Evolutionary conservation across 208 protist species (phyloP).

Genomic region (Acanthamoeba sp.): DNA sequence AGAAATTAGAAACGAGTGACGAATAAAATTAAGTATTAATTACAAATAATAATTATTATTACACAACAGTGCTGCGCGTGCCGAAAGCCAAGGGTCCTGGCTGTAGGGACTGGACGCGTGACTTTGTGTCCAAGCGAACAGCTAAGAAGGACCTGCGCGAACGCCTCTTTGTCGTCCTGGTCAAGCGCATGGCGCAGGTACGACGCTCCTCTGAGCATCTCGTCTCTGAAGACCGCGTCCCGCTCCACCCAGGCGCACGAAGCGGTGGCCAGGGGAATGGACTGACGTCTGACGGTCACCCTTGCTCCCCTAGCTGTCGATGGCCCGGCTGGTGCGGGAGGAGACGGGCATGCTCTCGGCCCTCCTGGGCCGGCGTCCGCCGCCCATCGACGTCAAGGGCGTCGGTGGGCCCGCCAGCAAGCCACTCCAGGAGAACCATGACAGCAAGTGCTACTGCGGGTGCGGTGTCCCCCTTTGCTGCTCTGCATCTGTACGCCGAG

Average conservation of each 20-base stretch:
- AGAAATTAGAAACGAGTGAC: no score
- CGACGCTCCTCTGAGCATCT: neutral
- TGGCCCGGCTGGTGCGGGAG: slow-evolving; percentile 14
- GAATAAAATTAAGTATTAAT: no score
- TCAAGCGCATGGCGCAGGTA: slow-evolving; percentile 64
- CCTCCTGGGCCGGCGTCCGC: neutral
- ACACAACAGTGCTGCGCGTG: neutral
- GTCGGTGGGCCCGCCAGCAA: slow-evolving; percentile 7
- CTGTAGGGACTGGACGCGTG: slow-evolving; percentile 6
- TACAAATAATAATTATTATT: no score
- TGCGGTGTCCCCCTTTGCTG: neutral
- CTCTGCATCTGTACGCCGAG: neutral
- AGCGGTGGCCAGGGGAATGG: no score
- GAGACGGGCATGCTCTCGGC: slow-evolving; percentile 15
- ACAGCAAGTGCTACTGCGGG: slow-evolving; percentile 66
- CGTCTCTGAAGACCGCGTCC: no score
- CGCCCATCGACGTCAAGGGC: slow-evolving; percentile 53
- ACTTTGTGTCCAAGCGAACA: neutral
- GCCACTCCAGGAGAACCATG: slow-evolving; percentile 14
- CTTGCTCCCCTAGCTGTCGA: slow-evolving; percentile 31
- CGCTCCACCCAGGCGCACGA: no score
- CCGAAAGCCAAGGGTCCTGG: neutral
- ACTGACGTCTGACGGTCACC: neutral
- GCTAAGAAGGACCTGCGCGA: slow-evolving; percentile 61
- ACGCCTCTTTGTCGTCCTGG: slow-evolving; percentile 53